Percentiles rank a stretch among this genome's conserved stretches.
Conservation (phyloP, 805 yeast species). For the Scheffersomyces lignosus region DNA sequence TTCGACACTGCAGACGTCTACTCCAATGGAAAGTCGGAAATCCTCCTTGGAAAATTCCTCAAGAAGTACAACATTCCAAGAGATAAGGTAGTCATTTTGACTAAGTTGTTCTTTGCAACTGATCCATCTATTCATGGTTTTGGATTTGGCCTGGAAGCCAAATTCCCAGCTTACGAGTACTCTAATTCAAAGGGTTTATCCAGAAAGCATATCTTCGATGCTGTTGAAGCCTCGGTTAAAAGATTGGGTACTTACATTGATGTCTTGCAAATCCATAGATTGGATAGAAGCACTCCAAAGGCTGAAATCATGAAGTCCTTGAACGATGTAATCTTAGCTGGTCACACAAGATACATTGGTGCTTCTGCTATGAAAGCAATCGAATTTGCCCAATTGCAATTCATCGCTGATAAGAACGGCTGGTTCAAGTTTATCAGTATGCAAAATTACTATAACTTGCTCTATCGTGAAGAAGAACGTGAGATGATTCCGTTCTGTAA, state of each 20-base stretch:
- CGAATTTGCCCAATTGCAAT: constrained; percentile 56
- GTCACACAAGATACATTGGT: constrained; percentile 54
- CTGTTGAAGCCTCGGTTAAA: constrained; percentile 36
- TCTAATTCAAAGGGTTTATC: constrained; percentile 41
- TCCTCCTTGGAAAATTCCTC: constrained; percentile 18
- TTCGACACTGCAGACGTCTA: constrained; percentile 28
- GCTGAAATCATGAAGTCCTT: constrained; percentile 56
- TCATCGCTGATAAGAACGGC: constrained; percentile 52
- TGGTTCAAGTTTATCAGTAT: constrained; percentile 61
- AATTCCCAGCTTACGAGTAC: constrained; percentile 5
- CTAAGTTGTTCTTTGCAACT: constrained; percentile 15
- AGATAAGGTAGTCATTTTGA: constrained; percentile 18
- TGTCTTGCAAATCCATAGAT: constrained; percentile 55
- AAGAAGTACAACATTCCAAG: constrained; percentile 21
- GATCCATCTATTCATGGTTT: constrained; percentile 10
- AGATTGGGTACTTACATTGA: constrained; percentile 54
- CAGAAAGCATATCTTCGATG: constrained; percentile 47
- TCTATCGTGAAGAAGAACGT: constrained; percentile 63
- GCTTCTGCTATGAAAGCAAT: constrained; percentile 61
- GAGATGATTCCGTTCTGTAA: constrained; percentile 58
- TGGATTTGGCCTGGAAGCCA: not conserved
- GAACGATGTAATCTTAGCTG: constrained; percentile 49
- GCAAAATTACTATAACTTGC: constrained; percentile 58
- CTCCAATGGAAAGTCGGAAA: constrained; percentile 20
- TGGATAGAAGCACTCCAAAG: constrained; percentile 46